Conservation (phyloP, 2,329 filamentous ascomycete genomes). For the Verticillium nonalfalfae region DNA sequence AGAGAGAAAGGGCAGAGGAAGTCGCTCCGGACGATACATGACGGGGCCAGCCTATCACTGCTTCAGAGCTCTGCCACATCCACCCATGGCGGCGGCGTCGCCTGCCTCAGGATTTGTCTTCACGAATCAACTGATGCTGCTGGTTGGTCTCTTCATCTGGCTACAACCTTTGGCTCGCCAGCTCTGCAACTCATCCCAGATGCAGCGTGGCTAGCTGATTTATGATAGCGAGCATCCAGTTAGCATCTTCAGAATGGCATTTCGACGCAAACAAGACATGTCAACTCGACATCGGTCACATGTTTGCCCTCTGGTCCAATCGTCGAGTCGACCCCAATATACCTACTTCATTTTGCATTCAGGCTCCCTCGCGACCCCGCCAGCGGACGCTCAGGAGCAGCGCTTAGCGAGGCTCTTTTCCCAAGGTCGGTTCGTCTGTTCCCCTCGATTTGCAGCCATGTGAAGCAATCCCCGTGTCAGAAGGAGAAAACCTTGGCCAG, state of each 20-base stretch:
- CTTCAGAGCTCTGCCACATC: neutral
- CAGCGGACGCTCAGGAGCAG: neutral
- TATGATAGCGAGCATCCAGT: neutral
- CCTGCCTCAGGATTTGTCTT: neutral
- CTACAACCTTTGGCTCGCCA: neutral
- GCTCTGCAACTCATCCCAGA: neutral
- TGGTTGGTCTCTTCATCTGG: neutral
- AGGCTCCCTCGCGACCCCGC: neutral
- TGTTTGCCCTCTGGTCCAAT: neutral
- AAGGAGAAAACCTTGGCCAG: slow-evolving; percentile 1
- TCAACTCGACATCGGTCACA: neutral
- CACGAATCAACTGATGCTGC: neutral
- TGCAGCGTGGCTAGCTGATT: neutral
- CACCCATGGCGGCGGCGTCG: neutral
- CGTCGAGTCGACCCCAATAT: neutral
- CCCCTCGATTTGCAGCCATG: neutral
- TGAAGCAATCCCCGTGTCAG: neutral
- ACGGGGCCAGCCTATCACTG: neutral
- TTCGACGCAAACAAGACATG: neutral
- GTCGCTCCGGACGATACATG: too few species aligned
- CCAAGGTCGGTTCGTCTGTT: neutral
- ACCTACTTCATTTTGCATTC: neutral
- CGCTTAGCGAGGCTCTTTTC: neutral
- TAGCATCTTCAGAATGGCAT: neutral
- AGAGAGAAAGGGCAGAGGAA: too few species aligned